Conservation (phyloP, 306 rosid species). For the Vicia faba region DNA sequence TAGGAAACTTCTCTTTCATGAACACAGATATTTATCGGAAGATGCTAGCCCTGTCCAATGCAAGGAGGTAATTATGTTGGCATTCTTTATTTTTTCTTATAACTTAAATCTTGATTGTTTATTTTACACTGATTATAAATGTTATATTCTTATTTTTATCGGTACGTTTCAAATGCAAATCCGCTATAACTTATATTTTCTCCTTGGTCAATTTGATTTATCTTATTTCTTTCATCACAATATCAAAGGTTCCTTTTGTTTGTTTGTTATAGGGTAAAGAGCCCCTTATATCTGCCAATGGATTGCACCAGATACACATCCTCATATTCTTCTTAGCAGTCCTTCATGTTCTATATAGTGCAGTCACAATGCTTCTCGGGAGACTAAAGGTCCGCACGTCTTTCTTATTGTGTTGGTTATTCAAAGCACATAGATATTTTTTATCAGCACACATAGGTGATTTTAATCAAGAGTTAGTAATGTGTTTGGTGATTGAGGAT, state of each 20-base stretch:
- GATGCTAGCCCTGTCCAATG: slow-evolving; percentile 46
- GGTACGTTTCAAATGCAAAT: no score
- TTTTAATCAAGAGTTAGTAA: slow-evolving; percentile 1
- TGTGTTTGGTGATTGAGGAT: slow-evolving; percentile 19
- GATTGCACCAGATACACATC: slow-evolving; percentile 93
- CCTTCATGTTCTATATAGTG: slow-evolving; percentile 84
- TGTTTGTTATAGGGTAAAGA: slow-evolving; percentile 58
- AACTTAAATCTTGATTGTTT: no score
- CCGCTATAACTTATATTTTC: no score
- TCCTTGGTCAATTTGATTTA: no score
- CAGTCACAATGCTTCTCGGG: slow-evolving; percentile 95
- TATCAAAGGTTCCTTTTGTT: slow-evolving; percentile 9
- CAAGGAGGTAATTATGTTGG: slow-evolving; percentile 53
- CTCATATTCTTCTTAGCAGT: slow-evolving; percentile 93
- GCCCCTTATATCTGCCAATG: slow-evolving; percentile 73
- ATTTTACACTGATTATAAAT: no score
- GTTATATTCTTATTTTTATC: no score
- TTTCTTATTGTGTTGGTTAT: neutral
- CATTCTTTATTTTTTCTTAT: neutral
- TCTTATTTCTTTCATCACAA: neutral
- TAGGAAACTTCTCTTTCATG: slow-evolving; percentile 67
- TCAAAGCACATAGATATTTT: no score
- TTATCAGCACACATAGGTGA: no score
- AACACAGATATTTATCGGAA: slow-evolving; percentile 63
- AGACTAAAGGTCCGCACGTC: slow-evolving; percentile 71